Evolutionary conservation across 2,329 filamentous ascomycete genomes (phyloP).

Genomic region (Stromatinia cepivora): DNA sequence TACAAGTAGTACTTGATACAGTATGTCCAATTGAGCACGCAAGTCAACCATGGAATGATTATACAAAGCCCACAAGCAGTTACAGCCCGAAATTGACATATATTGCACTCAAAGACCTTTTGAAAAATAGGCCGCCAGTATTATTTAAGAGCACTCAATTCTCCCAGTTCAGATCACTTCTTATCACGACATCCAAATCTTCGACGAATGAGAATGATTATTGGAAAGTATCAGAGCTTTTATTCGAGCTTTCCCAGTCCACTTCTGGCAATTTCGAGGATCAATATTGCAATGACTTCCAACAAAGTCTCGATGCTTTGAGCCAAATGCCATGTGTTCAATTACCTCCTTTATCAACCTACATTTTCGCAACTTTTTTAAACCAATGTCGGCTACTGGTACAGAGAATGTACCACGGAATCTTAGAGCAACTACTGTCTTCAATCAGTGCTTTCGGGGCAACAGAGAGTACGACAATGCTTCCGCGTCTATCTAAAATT

Average conservation of each 20-base stretch:
- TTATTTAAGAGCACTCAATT: neutral
- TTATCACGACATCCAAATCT: too few relatives aligned
- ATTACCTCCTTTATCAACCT: neutral
- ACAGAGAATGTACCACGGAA: neutral
- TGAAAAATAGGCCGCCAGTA: slow-evolving; percentile 14
- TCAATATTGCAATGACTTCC: slow-evolving; percentile 26
- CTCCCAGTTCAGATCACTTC: neutral
- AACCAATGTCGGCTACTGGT: neutral
- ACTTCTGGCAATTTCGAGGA: slow-evolving; percentile 25
- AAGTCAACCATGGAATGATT: neutral
- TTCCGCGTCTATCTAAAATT: slow-evolving; percentile 29
- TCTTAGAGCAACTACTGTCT: neutral
- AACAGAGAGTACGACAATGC: slow-evolving; percentile 6
- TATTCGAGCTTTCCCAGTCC: slow-evolving; percentile 23
- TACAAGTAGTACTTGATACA: slow-evolving; percentile 17
- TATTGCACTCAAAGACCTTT: slow-evolving; percentile 19
- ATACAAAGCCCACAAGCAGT: neutral
- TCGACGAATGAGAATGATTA: neutral
- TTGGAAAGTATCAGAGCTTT: slow-evolving; percentile 23
- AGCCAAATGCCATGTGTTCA: slow-evolving; percentile 1
- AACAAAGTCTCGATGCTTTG: slow-evolving; percentile 27
- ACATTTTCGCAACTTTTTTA: neutral
- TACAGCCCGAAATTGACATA: slow-evolving; percentile 17
- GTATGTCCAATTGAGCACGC: neutral
- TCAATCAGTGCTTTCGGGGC: neutral